Conservation (phyloP, 192 early-diverging fungal species). For the Dissophora ornata region DNA sequence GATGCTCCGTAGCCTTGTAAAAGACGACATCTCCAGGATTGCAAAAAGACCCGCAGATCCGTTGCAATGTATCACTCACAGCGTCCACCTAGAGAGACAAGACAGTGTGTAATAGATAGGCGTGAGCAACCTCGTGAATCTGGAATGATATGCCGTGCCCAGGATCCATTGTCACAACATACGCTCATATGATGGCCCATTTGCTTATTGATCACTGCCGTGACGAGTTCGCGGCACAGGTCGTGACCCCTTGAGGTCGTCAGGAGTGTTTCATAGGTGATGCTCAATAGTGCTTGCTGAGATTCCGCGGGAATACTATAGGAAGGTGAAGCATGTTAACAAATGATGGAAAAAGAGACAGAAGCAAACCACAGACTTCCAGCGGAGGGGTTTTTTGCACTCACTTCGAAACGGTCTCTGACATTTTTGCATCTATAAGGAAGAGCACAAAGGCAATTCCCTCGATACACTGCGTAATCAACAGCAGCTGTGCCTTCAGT, state of each 20-base stretch:
- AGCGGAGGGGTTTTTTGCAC: no score
- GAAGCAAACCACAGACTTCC: no score
- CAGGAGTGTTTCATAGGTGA: slow-evolving; percentile 71
- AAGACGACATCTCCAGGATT: slow-evolving; percentile 70
- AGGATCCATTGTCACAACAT: slow-evolving; percentile 21
- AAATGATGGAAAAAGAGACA: no score
- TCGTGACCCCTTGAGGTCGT: slow-evolving; percentile 63
- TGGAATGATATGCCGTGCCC: no score
- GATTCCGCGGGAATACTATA: slow-evolving; percentile 57
- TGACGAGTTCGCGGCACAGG: slow-evolving; percentile 69
- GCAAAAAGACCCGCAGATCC: slow-evolving; percentile 74
- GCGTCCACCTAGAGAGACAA: slow-evolving; percentile 37
- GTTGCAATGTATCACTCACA: slow-evolving; percentile 70
- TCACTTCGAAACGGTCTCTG: slow-evolving; percentile 58
- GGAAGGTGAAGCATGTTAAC: not conserved
- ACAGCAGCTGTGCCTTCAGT: slow-evolving; percentile 64
- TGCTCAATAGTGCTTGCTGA: slow-evolving; percentile 56
- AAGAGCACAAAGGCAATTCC: slow-evolving; percentile 75
- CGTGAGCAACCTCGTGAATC: no score
- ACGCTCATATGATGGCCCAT: slow-evolving; percentile 62
- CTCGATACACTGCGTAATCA: slow-evolving; percentile 70
- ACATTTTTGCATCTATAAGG: slow-evolving; percentile 73
- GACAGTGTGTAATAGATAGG: not conserved
- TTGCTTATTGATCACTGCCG: slow-evolving; percentile 73
- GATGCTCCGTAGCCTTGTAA: slow-evolving; percentile 70